Base-by-base conservation (phyloP, 1,284 basidiomycete genomes). In the Gomphus bonarii region DNA sequence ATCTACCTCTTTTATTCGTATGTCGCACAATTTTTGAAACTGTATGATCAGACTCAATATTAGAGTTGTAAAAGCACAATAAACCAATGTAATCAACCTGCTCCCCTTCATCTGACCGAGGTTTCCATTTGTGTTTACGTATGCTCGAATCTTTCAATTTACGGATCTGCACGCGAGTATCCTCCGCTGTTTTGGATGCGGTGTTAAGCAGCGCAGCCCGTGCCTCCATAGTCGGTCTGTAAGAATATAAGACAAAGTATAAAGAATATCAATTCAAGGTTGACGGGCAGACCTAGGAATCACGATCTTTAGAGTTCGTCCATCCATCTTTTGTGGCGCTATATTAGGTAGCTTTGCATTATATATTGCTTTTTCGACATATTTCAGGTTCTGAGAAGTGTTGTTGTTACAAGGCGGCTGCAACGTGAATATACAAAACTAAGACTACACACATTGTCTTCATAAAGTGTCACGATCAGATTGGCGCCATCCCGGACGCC, bases 401-500 rank as follows among this genome's bases (percentile, higher is more conserved):
- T n/a, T 44, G 1, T 18, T 44, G 2, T 18, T 31, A 20, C 31
- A 31, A 12, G 16, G 30, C 18, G 16, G 30, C 18, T 12, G 33
- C 18, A 30, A 28, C 22, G 18, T 3, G 20, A 28, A 22, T 30
- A 12, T 10, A 48, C 2, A 42, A 43, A 20, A n/a, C 4, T 40
- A 22, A 4, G 35, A 16, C 28, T n/a, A 58, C 63, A 20, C 49
- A 68, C 67, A 55, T 60, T 52, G 66, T 88, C 84, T 54, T 89
- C 84, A 62, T 88, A 90, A 33, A 86, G 73, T 1, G 85, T 88
- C 12, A 91, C 73, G 22, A 90, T 62, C 57, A 91, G 68, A 55
- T 77, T 76, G 10, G 82, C 79, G 0, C 88, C 88, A 55, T 91
- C 86, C 59, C 82, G 75, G 47, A 91, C 81, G 11, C 88, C 88